These are phyloP conservation scores for Bipolaris oryzae DNA, from an alignment of 2,329 filamentous ascomycete species.

Conservation along the genomic window DNA sequence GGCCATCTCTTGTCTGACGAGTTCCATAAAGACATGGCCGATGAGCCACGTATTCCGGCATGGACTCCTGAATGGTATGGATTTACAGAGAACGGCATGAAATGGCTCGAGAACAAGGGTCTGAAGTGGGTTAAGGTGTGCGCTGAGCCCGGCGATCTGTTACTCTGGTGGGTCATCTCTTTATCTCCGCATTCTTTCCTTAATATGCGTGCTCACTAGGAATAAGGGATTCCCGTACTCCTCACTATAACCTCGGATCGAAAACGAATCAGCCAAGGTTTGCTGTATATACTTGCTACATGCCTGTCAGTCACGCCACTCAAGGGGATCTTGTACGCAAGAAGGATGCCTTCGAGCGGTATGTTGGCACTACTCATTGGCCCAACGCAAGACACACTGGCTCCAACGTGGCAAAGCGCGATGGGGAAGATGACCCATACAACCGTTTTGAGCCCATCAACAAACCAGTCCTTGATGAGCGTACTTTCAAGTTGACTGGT, in stretches of 20 bases:
- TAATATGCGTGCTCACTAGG: neutral
- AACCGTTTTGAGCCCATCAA: conserved; percentile 50
- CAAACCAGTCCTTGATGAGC: conserved; percentile 50
- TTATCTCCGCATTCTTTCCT: neutral
- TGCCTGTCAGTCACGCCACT: conserved; percentile 44
- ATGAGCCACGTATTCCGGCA: conserved; percentile 39
- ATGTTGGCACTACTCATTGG: conserved; percentile 43
- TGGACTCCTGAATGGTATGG: conserved; percentile 45
- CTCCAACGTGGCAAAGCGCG: conserved; percentile 39
- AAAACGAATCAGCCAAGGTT: conserved; percentile 39
- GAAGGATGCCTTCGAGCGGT: conserved; percentile 29
- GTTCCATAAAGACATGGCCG: conserved; percentile 35
- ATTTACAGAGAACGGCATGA: conserved; percentile 42
- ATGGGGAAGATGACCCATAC: conserved; percentile 40
- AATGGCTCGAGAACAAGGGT: conserved; percentile 52
- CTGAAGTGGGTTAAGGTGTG: conserved; percentile 50
- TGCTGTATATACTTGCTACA: conserved; percentile 46
- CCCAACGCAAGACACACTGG: conserved; percentile 45
- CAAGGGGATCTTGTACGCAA: conserved; percentile 44
- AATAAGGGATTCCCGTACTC: conserved; percentile 49
- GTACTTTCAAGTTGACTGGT: conserved; percentile 55
- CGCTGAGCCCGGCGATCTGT: conserved; percentile 53
- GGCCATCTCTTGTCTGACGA: conserved; percentile 41
- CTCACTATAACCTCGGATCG: conserved; percentile 42
- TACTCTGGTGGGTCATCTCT: conserved; percentile 40